Evolutionary conservation across 352 stramenopile genomes (phyloP).

Genomic region (Blastocystis sp.): DNA sequence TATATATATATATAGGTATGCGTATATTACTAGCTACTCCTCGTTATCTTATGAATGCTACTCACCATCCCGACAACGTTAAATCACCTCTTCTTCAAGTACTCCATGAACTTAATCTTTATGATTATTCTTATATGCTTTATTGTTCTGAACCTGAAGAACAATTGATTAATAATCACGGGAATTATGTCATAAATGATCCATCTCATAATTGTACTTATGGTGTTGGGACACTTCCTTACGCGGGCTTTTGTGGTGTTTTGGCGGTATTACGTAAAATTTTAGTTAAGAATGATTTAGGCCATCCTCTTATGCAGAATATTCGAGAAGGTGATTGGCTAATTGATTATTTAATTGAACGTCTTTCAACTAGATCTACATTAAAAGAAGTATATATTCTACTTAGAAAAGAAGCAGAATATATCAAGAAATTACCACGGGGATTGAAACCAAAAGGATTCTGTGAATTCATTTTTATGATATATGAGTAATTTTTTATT

Average conservation of each 20-base stretch:
- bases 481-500: constrained; percentile 1
- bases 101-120: too few species aligned
- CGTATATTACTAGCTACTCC: too few species aligned
- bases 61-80: too few species aligned
- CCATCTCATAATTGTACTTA: constrained; percentile 23
- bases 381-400: neutral
- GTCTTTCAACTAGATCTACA: neutral
- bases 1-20: too few species aligned
- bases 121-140: too few species aligned
- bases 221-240: constrained; percentile 12
- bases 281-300: constrained; percentile 16
- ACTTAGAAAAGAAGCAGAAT: constrained; percentile 17
- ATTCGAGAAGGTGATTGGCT: constrained; percentile 37
- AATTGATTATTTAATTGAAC: constrained; percentile 23
- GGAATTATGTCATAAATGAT: too few species aligned
- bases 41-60: too few species aligned
- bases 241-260: constrained; percentile 37
- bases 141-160: constrained; percentile 36
- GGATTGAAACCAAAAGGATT: constrained; percentile 25
- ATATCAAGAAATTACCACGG: constrained; percentile 6
- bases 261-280: constrained; percentile 16
- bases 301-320: constrained; percentile 37
- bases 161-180: too few species aligned
- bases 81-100: too few species aligned
- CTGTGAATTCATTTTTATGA: constrained; percentile 1